phyloP scores from a whole-genome alignment of 139 green algal genomes.

The Choricystis sp. region DNA sequence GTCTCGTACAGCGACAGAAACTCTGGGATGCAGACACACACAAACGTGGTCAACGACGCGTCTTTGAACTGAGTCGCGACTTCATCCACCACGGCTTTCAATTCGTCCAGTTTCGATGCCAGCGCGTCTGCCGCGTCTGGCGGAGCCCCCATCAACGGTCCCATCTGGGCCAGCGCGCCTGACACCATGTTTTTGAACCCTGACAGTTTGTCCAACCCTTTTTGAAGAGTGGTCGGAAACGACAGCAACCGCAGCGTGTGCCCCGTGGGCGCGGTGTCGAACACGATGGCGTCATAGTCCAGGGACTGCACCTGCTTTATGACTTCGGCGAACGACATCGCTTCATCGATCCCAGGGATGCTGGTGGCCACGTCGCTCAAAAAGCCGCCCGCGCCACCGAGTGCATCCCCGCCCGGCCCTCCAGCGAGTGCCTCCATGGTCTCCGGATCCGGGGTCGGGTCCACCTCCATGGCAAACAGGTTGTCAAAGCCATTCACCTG shows the following conservation, averaged over 20 bases:
- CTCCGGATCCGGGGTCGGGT: slow-evolving; percentile 59
- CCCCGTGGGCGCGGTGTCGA: slow-evolving; percentile 74
- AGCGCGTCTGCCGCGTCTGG: slow-evolving; percentile 27
- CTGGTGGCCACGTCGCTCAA: slow-evolving; percentile 67
- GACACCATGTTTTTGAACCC: slow-evolving; percentile 58
- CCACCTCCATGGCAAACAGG: slow-evolving; percentile 92
- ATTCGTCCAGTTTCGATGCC: slow-evolving; percentile 47
- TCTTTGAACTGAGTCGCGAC: slow-evolving; percentile 90
- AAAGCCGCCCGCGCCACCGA: slow-evolving; percentile 22
- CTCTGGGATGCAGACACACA: slow-evolving; percentile 96
- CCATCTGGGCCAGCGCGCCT: slow-evolving; percentile 48
- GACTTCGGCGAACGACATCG: slow-evolving; percentile 96
- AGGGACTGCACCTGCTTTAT: slow-evolving; percentile 92
- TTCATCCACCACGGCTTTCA: slow-evolving; percentile 41
- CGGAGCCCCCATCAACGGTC: slow-evolving; percentile 17
- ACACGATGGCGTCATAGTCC: slow-evolving; percentile 89
- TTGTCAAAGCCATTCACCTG: slow-evolving; percentile 78
- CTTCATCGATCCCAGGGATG: slow-evolving; percentile 94
- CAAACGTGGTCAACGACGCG: slow-evolving; percentile 88
- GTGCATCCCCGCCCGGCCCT: too few species aligned
- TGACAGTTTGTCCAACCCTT: slow-evolving; percentile 82
- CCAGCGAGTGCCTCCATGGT: slow-evolving; percentile 49
- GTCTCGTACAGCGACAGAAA: slow-evolving; percentile 97
- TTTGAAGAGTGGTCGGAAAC: slow-evolving; percentile 86
- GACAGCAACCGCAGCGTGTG: slow-evolving; percentile 92